These are phyloP conservation scores for Digitaria exilis DNA, from an alignment of 202 grass and related monocot genomes.

Conservation along the genomic window DNA sequence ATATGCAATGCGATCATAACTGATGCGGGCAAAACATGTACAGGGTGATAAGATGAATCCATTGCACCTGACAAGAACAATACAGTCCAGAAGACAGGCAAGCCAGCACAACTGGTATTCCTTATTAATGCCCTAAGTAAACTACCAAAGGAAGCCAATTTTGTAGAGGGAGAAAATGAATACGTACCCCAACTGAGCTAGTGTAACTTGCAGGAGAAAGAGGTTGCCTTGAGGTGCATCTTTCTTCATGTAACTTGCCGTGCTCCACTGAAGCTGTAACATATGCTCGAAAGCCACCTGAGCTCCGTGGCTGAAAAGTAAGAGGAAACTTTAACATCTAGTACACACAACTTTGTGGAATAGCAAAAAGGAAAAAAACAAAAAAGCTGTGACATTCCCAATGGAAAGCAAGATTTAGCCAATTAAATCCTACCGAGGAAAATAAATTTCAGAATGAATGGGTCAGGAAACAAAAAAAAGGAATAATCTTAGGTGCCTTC, in stretches of 20 bases:
- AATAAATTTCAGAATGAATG: conserved; percentile 26
- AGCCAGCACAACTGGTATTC: not conserved
- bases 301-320: conserved; percentile 56
- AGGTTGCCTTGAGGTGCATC: conserved; percentile 39
- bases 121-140: not conserved
- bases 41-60: not conserved
- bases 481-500: no score
- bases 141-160: conserved; percentile 12
- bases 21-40: not conserved
- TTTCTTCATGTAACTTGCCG: conserved; percentile 60
- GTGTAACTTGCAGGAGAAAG: conserved; percentile 81
- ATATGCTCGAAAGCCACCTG: conserved; percentile 57
- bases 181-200: conserved; percentile 77
- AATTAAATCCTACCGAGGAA: not conserved
- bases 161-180: conserved; percentile 3
- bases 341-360: conserved; percentile 14
- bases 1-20: not conserved
- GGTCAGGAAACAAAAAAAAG: no score
- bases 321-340: not conserved
- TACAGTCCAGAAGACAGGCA: not conserved
- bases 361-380: not conserved
- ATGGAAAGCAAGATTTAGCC: not conserved
- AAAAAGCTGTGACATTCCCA: not conserved
- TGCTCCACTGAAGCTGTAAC: conserved; percentile 58
- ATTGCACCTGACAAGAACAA: not conserved